Evolutionary conservation across 2,329 filamentous ascomycete species (phyloP).

Genomic region (Calonectria pseudoturangicola): DNA sequence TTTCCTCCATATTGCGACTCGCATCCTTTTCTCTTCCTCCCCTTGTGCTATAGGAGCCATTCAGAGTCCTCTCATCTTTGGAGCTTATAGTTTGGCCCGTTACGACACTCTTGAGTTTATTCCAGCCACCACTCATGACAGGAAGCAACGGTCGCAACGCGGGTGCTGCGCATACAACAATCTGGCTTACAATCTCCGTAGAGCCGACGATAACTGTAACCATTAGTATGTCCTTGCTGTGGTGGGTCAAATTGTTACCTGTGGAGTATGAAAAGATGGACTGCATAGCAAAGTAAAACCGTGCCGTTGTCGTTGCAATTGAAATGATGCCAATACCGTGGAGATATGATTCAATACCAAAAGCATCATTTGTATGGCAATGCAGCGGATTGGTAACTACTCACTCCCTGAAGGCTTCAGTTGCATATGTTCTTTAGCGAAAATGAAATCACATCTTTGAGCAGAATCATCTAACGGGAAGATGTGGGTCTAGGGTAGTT

Average conservation of each 20-base stretch:
- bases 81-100: background rate
- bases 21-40: background rate
- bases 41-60: background rate
- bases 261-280: background rate
- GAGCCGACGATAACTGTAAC: background rate
- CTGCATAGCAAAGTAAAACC: background rate
- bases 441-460: no score
- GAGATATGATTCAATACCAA: no score
- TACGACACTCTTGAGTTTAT: background rate
- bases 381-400: no score
- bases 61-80: background rate
- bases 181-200: background rate
- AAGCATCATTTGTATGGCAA: no score
- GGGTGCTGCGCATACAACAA: conserved; percentile 2
- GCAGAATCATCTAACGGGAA: no score
- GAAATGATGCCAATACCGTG: background rate
- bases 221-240: background rate
- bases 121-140: background rate
- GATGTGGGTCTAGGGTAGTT: no score
- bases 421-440: no score
- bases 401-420: no score
- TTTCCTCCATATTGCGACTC: background rate
- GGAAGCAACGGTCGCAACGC: conserved; percentile 8
- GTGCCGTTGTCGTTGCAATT: background rate
- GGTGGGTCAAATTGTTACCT: background rate